Conservation (phyloP, 345 rosid genomes). For the Ceriops tagal region DNA sequence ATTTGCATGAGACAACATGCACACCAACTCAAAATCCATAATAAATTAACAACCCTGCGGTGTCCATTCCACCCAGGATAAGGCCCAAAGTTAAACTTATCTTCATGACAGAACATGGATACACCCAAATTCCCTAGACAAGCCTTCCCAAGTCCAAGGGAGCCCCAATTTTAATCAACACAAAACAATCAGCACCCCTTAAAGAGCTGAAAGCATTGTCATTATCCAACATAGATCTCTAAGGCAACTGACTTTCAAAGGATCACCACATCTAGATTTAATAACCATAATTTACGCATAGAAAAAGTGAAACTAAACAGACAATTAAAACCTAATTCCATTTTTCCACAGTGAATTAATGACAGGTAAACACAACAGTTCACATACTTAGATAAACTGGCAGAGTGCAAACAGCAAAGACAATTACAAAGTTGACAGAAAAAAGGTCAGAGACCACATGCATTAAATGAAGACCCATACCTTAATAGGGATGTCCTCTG, state of each 20-base stretch:
- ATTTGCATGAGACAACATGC: no score
- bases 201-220: no score
- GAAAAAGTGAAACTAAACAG: no score
- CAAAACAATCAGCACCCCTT: no score
- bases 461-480: constrained; percentile 32
- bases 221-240: neutral
- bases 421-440: constrained; percentile 1
- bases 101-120: no score
- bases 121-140: no score
- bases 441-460: neutral
- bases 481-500: constrained; percentile 59
- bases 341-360: neutral
- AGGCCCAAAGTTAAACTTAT: no score
- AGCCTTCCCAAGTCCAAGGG: no score
- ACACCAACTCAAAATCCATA: no score
- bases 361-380: constrained; percentile 3
- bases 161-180: no score
- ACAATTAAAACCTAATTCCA: neutral
- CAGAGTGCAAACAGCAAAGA: constrained; percentile 3
- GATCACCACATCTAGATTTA: neutral
- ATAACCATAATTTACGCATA: neutral
- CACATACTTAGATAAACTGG: neutral
- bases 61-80: no score
- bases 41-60: no score
- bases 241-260: neutral